Percentiles rank a stretch among this genome's conserved stretches.
Conservation (phyloP, 169 alveolate species). For the Cryptosporidium canis region DNA sequence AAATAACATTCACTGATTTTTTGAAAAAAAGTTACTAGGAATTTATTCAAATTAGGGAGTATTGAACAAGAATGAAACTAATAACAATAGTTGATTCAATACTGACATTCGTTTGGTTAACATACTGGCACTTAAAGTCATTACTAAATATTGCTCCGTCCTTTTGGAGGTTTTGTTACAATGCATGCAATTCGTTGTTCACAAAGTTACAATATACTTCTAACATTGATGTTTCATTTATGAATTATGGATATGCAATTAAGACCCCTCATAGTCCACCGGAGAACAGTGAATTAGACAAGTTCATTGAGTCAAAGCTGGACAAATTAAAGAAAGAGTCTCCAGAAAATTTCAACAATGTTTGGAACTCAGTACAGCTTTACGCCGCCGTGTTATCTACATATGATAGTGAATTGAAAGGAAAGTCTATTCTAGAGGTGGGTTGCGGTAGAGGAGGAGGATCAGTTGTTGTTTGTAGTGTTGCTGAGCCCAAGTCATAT, state of each 20-base stretch:
- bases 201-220: constrained; percentile 49
- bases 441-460: constrained; percentile 73
- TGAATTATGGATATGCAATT: constrained; percentile 69
- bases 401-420: constrained; percentile 53
- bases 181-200: constrained; percentile 51
- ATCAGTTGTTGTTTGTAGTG: constrained; percentile 64
- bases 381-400: constrained; percentile 58
- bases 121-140: constrained; percentile 67
- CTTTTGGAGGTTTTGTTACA: constrained; percentile 65
- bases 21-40: background rate
- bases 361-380: constrained; percentile 70
- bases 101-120: constrained; percentile 25
- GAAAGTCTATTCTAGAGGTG: constrained; percentile 48
- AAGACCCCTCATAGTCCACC: constrained; percentile 63
- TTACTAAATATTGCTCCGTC: constrained; percentile 49
- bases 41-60: background rate
- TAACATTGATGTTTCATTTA: constrained; percentile 62
- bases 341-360: constrained; percentile 47
- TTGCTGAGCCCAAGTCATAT: constrained; percentile 66
- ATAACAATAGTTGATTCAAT: constrained; percentile 17
- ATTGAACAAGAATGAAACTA: background rate
- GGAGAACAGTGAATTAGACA: constrained; percentile 52
- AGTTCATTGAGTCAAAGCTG: constrained; percentile 47
- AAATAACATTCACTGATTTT: background rate
- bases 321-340: constrained; percentile 56